Base-by-base conservation (phyloP, 192 early-diverging fungal species). In the Linnemannia elongata region DNA sequence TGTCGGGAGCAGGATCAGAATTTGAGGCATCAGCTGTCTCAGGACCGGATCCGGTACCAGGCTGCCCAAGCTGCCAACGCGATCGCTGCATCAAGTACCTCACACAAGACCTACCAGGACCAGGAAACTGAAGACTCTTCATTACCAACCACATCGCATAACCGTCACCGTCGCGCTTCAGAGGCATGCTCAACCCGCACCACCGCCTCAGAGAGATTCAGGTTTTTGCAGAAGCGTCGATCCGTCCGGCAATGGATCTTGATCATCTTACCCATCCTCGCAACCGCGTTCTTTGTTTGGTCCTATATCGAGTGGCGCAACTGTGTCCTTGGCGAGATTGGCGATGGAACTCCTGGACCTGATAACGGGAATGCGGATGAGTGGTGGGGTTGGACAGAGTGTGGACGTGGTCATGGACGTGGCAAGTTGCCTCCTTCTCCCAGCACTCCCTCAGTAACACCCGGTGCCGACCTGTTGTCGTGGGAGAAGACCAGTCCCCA, bases 271-370 rank as follows among this genome's bases (percentile, higher is more conserved):
- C 77, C 77, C 17, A 27, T 77, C 44, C 9, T 75, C 20, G 42
- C 73, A 0, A 68, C 73, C 0, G 35, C 20, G 20, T 84, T 84
- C 57, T 77, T 84, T 52, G 52, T 79, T 8, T 84, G 72, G 76
- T 45, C 72, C 1, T 75, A 22, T n/a, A 13, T 79, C 39, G 77
- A 84, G 7, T 83, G 76, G 69, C 69, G 54, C 30, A 42, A 78
- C 6, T 63, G 76, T 54, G 54, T 78, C 15, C 42, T 33, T 44
- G 72, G 72, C 47, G 73, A 74, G 42, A 41, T 54, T 41, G n/a
- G 74, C 3, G 41, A 77, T 52, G 49, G 49, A 15, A 27, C 5
- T 27, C 1, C 39, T 41, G 55, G 36, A 17, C 69, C 39, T 6
- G 33, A 18, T 6, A 15, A 41, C 12, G 70, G 36, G 24, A 42